phyloP scores from a whole-genome alignment of 768 basidiomycete species.

The Termitomyces bulborhizus region DNA sequence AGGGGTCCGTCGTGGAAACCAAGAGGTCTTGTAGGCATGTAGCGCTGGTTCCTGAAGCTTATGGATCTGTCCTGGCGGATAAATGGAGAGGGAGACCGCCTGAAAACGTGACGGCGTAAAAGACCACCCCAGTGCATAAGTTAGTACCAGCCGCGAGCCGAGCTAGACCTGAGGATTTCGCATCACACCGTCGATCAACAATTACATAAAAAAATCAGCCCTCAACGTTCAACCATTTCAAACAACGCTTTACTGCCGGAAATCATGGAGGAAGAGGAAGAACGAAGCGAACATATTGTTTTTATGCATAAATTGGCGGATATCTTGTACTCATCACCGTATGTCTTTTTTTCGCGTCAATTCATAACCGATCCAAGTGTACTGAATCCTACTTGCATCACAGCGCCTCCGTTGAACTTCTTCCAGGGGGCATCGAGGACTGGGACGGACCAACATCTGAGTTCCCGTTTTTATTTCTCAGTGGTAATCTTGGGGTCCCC shows the following conservation, averaged over 20 bases:
- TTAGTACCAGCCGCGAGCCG: not conserved
- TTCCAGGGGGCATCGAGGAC: constrained; percentile 48
- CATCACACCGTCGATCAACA: too few relatives aligned
- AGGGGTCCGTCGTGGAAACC: constrained; percentile 56
- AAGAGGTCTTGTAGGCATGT: constrained; percentile 23
- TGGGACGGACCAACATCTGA: constrained; percentile 32
- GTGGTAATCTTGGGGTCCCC: constrained; percentile 61
- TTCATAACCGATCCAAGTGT: not conserved
- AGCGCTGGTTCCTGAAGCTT: not conserved
- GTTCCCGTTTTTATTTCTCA: constrained; percentile 49
- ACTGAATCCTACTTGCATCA: not conserved
- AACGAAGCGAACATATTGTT: constrained; percentile 3
- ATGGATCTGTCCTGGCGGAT: not conserved
- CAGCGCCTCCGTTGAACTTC: constrained; percentile 51
- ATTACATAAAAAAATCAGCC: not conserved
- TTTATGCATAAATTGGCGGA: constrained; percentile 17
- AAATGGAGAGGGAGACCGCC: not conserved
- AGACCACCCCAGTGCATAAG: constrained; percentile 10
- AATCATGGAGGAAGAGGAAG: constrained; percentile 8
- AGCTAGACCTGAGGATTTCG: not conserved
- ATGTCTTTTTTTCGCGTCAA: constrained; percentile 2
- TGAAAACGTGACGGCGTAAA: constrained; percentile 7
- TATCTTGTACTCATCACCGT: constrained; percentile 22
- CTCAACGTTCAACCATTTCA: not conserved
- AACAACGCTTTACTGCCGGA: not conserved